phyloP scores from a whole-genome alignment of 805 yeast species.

The Candida yuanshanica region DNA sequence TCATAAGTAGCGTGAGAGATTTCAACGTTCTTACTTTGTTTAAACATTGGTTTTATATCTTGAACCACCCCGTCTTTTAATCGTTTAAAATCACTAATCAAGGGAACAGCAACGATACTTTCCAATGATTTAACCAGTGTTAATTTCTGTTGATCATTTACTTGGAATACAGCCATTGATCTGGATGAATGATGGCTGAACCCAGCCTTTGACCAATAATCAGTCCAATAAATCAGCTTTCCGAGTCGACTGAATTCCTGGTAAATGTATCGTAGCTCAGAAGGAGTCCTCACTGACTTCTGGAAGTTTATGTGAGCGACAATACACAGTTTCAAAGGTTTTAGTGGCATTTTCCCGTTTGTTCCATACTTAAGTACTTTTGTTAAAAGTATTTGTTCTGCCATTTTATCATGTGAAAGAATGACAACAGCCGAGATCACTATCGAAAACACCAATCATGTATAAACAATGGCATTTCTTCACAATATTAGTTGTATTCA shows the following conservation, averaged over 20 bases:
- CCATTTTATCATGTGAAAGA: too few relatives aligned
- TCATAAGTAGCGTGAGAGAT: constrained; percentile 6
- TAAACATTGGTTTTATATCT: constrained; percentile 5
- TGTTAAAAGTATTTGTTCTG: too few relatives aligned
- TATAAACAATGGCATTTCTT: not conserved
- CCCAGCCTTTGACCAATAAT: constrained; percentile 11
- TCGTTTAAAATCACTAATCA: constrained; percentile 1
- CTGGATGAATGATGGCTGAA: constrained; percentile 10
- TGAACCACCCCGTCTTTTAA: constrained; percentile 1
- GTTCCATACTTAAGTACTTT: not conserved
- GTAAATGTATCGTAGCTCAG: constrained; percentile 5
- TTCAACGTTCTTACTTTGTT: not conserved
- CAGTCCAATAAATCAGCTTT: constrained; percentile 10
- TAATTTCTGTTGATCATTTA: not conserved
- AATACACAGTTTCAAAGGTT: constrained; percentile 2
- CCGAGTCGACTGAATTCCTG: constrained; percentile 7
- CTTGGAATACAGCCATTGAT: constrained; percentile 10
- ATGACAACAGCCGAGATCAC: too few relatives aligned
- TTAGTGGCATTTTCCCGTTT: not conserved
- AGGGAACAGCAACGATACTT: constrained; percentile 7
- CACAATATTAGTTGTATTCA: not conserved
- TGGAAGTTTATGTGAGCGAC: constrained; percentile 10
- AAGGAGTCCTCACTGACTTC: not conserved
- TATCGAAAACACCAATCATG: too few relatives aligned
- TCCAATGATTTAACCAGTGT: not conserved